Conservation (phyloP, 441 rosid species). For the Euphorbia celastroides region DNA sequence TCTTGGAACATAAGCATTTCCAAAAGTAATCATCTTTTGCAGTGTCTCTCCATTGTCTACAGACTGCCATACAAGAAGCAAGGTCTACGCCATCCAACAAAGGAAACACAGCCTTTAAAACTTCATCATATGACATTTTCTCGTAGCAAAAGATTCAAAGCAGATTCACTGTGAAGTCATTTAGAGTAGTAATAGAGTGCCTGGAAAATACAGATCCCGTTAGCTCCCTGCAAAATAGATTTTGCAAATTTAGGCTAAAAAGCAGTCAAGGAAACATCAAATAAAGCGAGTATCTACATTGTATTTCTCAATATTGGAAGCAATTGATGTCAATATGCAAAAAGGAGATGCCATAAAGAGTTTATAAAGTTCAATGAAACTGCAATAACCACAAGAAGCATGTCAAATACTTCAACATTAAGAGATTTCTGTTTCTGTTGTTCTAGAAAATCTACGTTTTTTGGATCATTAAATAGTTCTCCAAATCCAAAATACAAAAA, state of each 20-base stretch:
- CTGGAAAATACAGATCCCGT: background rate
- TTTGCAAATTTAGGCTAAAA: background rate
- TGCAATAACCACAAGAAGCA: background rate
- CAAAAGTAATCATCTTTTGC: conserved; percentile 82
- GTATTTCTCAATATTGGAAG: background rate
- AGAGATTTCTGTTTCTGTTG: background rate
- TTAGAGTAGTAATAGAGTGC: background rate
- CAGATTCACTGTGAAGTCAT: conserved; percentile 4
- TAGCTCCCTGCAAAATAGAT: conserved; percentile 14
- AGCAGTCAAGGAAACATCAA: background rate
- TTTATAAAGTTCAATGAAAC: background rate
- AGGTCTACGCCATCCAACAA: conserved; percentile 72
- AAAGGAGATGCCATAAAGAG: background rate
- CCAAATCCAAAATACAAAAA: background rate
- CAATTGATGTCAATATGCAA: background rate
- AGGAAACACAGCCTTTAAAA: conserved; percentile 74
- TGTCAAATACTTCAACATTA: background rate
- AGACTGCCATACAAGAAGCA: conserved; percentile 70
- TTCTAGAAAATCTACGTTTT: background rate
- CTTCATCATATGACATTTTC: conserved; percentile 58
- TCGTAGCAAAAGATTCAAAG: conserved; percentile 9
- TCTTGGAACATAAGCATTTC: conserved; percentile 74
- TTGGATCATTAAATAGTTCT: background rate
- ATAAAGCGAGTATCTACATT: background rate
- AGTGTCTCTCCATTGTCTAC: conserved; percentile 71